Evolutionary conservation across 768 basidiomycete genomes (phyloP).

Genomic region (Phylloporus sp.): DNA sequence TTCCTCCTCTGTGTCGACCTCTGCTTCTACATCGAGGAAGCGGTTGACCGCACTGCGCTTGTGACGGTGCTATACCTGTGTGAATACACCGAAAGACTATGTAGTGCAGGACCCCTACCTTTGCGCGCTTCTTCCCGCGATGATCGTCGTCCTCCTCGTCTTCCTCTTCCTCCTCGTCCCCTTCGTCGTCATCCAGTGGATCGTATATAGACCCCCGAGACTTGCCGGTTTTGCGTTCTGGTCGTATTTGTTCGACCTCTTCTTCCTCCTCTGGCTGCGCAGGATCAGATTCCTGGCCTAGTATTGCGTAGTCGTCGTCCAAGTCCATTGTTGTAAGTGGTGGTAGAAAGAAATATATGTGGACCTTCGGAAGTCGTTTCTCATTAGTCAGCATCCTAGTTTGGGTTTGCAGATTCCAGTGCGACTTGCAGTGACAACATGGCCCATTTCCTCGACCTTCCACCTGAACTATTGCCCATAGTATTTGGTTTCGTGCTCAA

Average conservation of each 20-base stretch:
- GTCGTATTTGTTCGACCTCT: slow-evolving; percentile 26
- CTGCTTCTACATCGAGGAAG: slow-evolving; percentile 95
- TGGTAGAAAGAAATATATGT: slow-evolving; percentile 21
- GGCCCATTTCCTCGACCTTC: slow-evolving; percentile 52
- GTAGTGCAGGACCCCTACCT: slow-evolving; percentile 38
- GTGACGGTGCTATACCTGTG: slow-evolving; percentile 51
- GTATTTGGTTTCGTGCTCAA: slow-evolving; percentile 50
- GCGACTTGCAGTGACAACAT: too few species aligned
- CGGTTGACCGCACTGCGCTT: slow-evolving; percentile 63
- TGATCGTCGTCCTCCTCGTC: slow-evolving; percentile 43
- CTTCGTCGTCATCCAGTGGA: slow-evolving; percentile 40
- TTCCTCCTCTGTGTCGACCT: slow-evolving; percentile 95
- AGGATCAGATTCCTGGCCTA: slow-evolving; percentile 27
- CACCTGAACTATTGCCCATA: slow-evolving; percentile 58
- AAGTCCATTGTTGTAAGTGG: slow-evolving; percentile 22
- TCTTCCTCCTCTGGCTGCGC: slow-evolving; percentile 35
- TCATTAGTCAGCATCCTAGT: slow-evolving; percentile 23
- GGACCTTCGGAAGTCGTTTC: too few species aligned
- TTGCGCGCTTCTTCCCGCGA: slow-evolving; percentile 55
- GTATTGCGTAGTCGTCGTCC: slow-evolving; percentile 35
- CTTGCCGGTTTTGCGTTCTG: slow-evolving; percentile 22
- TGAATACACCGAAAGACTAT: slow-evolving; percentile 5
- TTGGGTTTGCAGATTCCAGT: too few species aligned
- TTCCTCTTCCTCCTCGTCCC: slow-evolving; percentile 57
- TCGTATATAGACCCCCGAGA: slow-evolving; percentile 33